phyloP scores from a whole-genome alignment of 257 asterid species.

The Salvia rosmarinus region DNA sequence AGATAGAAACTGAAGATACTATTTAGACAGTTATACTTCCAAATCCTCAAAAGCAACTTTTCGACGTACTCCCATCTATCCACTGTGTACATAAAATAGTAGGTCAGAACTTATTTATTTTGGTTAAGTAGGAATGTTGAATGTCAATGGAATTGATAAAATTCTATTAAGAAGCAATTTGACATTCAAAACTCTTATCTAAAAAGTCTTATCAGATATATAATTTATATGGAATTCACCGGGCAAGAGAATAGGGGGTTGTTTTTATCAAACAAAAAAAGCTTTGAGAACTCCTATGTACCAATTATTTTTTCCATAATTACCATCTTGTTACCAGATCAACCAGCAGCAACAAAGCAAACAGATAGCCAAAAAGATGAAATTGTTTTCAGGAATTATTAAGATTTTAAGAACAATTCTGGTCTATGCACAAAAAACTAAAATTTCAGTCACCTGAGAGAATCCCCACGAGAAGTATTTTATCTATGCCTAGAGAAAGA shows the following conservation, averaged over 20 bases:
- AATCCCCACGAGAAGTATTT: background rate
- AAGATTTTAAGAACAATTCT: background rate
- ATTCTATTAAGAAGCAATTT: background rate
- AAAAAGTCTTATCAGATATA: background rate
- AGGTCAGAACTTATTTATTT: too few relatives aligned
- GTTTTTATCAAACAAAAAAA: background rate
- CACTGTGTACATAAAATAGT: background rate
- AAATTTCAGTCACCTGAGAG: background rate
- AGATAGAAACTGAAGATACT: background rate
- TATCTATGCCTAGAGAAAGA: background rate
- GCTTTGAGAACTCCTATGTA: background rate
- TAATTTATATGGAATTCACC: too few relatives aligned
- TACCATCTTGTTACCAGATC: background rate
- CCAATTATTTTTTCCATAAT: background rate
- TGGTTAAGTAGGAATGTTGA: background rate
- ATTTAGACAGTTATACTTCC: background rate
- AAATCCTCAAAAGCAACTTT: constrained; percentile 8
- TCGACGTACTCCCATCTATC: background rate
- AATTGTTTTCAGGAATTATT: background rate
- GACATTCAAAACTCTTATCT: constrained; percentile 12
- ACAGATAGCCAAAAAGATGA: background rate
- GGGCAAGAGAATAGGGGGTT: too few relatives aligned
- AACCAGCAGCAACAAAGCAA: background rate
- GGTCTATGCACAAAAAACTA: background rate
- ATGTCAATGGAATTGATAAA: background rate